Conservation (phyloP, 2,329 filamentous ascomycete species). For the Dactylella cylindrospora region DNA sequence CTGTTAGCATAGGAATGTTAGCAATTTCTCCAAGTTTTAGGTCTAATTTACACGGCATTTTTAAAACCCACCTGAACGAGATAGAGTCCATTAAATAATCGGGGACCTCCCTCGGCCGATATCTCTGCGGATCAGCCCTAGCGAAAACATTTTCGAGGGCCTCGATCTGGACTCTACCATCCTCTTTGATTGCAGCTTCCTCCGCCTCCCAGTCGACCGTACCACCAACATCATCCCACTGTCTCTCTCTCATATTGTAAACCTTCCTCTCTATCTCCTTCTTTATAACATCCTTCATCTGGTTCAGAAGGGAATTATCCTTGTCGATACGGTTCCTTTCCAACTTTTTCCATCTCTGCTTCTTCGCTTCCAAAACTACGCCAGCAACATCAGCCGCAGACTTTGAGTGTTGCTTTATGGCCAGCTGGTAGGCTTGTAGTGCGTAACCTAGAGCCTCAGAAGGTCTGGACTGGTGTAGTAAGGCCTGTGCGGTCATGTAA, state of each 20-base stretch:
- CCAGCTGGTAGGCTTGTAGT: constrained; percentile 70
- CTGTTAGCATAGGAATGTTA: constrained; percentile 49
- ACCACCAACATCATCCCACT: constrained; percentile 56
- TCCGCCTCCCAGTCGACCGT: constrained; percentile 42
- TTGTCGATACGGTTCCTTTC: constrained; percentile 65
- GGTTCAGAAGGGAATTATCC: constrained; percentile 61
- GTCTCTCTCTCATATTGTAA: constrained; percentile 54
- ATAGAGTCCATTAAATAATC: constrained; percentile 78
- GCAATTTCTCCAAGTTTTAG: too few species aligned
- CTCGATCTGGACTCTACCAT: constrained; percentile 53
- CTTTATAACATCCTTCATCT: constrained; percentile 61
- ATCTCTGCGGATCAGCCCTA: constrained; percentile 54
- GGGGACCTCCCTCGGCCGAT: constrained; percentile 64
- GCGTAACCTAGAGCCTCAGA: constrained; percentile 73
- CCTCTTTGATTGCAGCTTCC: constrained; percentile 53
- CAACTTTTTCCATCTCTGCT: constrained; percentile 76
- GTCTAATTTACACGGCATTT: too few species aligned
- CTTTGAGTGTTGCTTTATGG: constrained; percentile 64
- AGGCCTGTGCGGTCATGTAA: constrained; percentile 61
- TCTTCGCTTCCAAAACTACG: constrained; percentile 77
- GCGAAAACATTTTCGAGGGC: constrained; percentile 59
- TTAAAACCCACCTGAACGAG: constrained; percentile 59
- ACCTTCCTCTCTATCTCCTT: constrained; percentile 56
- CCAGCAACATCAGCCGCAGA: constrained; percentile 71
- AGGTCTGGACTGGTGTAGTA: constrained; percentile 70